phyloP scores from a whole-genome alignment of 306 rosid species.

The Lathyrus oleraceus region DNA sequence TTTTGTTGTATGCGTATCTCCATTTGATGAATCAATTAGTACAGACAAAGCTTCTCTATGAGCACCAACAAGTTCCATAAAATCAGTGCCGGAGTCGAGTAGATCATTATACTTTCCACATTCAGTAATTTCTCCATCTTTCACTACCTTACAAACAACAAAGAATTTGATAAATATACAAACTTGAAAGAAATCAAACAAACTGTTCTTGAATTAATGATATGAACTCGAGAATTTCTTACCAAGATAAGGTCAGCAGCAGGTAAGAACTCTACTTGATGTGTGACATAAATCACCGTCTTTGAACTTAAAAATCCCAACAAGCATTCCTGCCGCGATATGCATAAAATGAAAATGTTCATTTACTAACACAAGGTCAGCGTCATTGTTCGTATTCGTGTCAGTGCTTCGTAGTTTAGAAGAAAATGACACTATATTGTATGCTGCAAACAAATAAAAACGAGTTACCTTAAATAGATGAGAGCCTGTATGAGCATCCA shows the following conservation, averaged over 20 bases:
- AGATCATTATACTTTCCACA: conserved; percentile 70
- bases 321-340: conserved; percentile 68
- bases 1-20: background rate
- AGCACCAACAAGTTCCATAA: conserved; percentile 80
- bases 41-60: conserved; percentile 68
- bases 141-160: conserved; percentile 62
- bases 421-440: no score
- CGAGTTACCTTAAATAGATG: conserved; percentile 87
- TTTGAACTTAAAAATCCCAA: conserved; percentile 58
- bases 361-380: background rate
- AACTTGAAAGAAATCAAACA: background rate
- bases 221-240: background rate
- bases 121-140: conserved; percentile 69
- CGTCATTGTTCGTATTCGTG: background rate
- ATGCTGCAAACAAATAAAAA: no score
- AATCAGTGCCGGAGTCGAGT: conserved; percentile 61
- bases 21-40: conserved; percentile 48
- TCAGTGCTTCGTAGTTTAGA: no score
- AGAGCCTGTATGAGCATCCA: conserved; percentile 91
- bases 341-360: no score
- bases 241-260: conserved; percentile 73
- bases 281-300: conserved; percentile 69
- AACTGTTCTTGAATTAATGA: background rate
- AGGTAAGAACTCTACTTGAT: conserved; percentile 85
- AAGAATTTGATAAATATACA: background rate